Evolutionary conservation across 2,329 filamentous ascomycete genomes (phyloP), one percentile per base, ranked within the genome.

Genomic region (Talaromyces amestolkiae): DNA sequence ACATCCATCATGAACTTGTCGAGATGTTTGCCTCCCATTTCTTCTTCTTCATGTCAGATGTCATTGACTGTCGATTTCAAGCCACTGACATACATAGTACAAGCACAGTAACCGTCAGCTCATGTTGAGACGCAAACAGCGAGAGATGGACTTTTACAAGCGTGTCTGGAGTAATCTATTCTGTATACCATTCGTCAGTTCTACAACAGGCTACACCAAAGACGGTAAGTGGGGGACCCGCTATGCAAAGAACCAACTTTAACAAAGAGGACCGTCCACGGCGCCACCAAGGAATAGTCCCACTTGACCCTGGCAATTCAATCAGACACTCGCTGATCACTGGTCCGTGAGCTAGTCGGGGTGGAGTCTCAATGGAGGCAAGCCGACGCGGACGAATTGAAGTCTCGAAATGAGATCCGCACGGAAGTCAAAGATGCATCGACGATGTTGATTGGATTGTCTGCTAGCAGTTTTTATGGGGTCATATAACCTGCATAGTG

Each of bases 191-290:
- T 39, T 56, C 3, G 53, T 9, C 3, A 22, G 1, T 1, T 0
- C 1, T 1, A 10, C 3, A n/a, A 7, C n/a, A 33, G 2, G 17
- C 27, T 53, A 53, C 8, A n/a, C 11, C 15, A 3, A 53, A 39
- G 19, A 9, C 19, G 13, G n/a, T 9, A 56, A 56, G 53, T 54
- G 51, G 51, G n/a, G 31, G 35, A 8, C 33, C 1, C 22, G 19
- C 22, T 37, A 56, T 39, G 33, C 53, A 56, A 22, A 37, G 17
- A 54, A 35, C 17, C 31, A 54, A 54, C 51, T 22, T 35, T 22
- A 56, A 56, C 53, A 51, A 15, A 61, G 27, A 37, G 59, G 45
- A 51, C 59, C 59, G 33, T 47, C 33, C 60, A 53, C 59, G 47
- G 47, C 45, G 59, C 47, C 59, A 53, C 35, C 47, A 61, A 45